Evolutionary conservation across 192 early-diverging fungal genomes (phyloP).

Genomic region (Backusella morwellensis): DNA sequence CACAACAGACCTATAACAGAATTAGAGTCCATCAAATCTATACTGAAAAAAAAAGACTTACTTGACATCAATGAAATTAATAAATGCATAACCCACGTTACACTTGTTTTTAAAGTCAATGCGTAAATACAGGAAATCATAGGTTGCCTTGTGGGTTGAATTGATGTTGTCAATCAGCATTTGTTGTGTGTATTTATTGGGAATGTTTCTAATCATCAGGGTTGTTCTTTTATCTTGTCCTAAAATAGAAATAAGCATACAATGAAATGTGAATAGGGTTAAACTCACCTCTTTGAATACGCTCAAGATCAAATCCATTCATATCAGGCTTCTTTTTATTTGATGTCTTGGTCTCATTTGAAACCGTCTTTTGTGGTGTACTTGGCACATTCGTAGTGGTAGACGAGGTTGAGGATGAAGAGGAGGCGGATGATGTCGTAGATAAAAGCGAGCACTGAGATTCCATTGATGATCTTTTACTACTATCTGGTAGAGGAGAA

Average conservation of each 20-base stretch:
- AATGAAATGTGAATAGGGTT: neutral
- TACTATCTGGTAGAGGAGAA: neutral
- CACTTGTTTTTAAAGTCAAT: slow-evolving; percentile 91
- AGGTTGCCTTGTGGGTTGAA: slow-evolving; percentile 61
- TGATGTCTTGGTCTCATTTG: neutral
- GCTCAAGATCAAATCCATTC: slow-evolving; percentile 25
- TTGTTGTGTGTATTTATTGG: slow-evolving; percentile 81
- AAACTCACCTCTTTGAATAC: slow-evolving; percentile 12
- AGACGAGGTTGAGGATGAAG: neutral
- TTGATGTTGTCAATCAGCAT: slow-evolving; percentile 77
- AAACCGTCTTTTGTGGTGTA: neutral
- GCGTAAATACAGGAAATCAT: slow-evolving; percentile 80
- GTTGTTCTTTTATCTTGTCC: slow-evolving; percentile 70
- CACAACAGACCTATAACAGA: slow-evolving; percentile 44
- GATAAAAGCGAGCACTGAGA: neutral
- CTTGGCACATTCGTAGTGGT: neutral
- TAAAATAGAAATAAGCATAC: neutral
- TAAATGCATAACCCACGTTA: slow-evolving; percentile 82
- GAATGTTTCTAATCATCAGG: slow-evolving; percentile 87
- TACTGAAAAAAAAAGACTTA: no score
- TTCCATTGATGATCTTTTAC: neutral
- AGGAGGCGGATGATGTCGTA: neutral
- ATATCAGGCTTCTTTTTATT: neutral
- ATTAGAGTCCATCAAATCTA: no score
- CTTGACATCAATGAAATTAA: slow-evolving; percentile 64